These are phyloP conservation scores for Bipolaris gigantea DNA, from an alignment of 2,329 filamentous ascomycete species.

Conservation along the genomic window DNA sequence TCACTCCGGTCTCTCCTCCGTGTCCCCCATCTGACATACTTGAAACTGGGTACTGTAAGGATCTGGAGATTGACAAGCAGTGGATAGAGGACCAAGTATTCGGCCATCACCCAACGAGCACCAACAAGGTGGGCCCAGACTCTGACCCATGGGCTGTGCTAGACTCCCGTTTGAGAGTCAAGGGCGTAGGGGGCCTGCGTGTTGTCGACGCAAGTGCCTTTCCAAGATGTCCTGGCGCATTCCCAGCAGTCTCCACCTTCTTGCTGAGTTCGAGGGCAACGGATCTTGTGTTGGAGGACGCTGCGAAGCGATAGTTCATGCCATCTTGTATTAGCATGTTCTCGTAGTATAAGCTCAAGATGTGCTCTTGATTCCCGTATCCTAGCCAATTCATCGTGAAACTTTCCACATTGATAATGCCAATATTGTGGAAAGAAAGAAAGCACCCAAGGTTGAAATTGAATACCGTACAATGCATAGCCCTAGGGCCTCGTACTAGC, in stretches of 20 bases:
- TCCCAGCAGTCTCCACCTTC: slow-evolving; percentile 55
- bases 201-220: slow-evolving; percentile 44
- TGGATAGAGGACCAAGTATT: slow-evolving; percentile 27
- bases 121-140: slow-evolving; percentile 26
- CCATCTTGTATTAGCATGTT: background rate
- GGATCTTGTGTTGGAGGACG: slow-evolving; percentile 25
- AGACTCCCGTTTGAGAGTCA: slow-evolving; percentile 40
- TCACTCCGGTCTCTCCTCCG: slow-evolving; percentile 43
- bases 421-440: background rate
- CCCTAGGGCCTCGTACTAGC: slow-evolving; percentile 19
- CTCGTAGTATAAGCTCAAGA: background rate
- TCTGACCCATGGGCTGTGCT: slow-evolving; percentile 39
- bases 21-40: slow-evolving; percentile 43
- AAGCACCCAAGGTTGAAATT: background rate
- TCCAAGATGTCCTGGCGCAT: slow-evolving; percentile 51
- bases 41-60: slow-evolving; percentile 23
- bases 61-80: slow-evolving; percentile 16
- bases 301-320: background rate
- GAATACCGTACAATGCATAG: slow-evolving; percentile 21
- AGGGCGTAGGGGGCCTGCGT: slow-evolving; percentile 54
- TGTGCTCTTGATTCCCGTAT: too few species aligned
- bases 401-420: too few species aligned
- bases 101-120: slow-evolving; percentile 25
- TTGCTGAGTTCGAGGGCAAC: slow-evolving; percentile 25
- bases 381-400: too few species aligned